Percentiles rank a stretch among this genome's conserved stretches.
phyloP scores from a whole-genome alignment of 2,329 filamentous ascomycete species.

The Hirsutella rhossiliensis region DNA sequence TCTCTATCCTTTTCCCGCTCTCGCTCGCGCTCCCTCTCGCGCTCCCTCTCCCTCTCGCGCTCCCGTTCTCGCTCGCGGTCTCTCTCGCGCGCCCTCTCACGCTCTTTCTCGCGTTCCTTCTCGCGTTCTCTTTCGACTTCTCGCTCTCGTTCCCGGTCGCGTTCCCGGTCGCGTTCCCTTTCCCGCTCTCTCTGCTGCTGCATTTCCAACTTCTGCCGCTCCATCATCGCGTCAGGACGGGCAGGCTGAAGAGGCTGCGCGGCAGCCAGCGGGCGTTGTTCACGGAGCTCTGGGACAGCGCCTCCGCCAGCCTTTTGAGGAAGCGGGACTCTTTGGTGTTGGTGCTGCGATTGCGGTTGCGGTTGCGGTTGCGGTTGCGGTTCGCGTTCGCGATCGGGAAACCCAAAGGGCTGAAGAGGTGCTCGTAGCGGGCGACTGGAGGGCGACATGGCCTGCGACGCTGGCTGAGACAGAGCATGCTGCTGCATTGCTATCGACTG shows the following conservation, averaged over 20 bases:
- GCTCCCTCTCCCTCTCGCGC: not conserved
- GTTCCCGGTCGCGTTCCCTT: constrained; percentile 10
- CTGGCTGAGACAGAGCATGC: constrained; percentile 23
- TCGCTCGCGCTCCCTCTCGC: constrained; percentile 6
- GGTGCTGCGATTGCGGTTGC: constrained; percentile 16
- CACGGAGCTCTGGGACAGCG: constrained; percentile 20
- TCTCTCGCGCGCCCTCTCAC: not conserved
- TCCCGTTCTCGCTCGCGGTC: not conserved
- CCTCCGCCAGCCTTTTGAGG: constrained; percentile 24
- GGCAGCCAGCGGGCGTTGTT: constrained; percentile 20
- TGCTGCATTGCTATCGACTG: constrained; percentile 19
- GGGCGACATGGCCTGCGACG: constrained; percentile 35
- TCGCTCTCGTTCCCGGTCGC: not conserved
- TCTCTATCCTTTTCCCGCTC: constrained; percentile 7
- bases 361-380: constrained; percentile 16
- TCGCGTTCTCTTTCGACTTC: constrained; percentile 1
- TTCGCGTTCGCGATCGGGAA: constrained; percentile 30
- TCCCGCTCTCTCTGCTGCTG: constrained; percentile 10
- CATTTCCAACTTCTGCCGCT: constrained; percentile 20
- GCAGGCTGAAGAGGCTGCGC: constrained; percentile 21
- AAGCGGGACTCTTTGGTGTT: constrained; percentile 22
- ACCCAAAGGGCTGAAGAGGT: constrained; percentile 28
- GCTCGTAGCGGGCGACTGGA: constrained; percentile 28
- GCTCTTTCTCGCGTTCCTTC: not conserved
- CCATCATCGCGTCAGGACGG: constrained; percentile 20